Evolutionary conservation across 2,329 filamentous ascomycete species (phyloP).

Genomic region (Chalaropsis thielavioides): DNA sequence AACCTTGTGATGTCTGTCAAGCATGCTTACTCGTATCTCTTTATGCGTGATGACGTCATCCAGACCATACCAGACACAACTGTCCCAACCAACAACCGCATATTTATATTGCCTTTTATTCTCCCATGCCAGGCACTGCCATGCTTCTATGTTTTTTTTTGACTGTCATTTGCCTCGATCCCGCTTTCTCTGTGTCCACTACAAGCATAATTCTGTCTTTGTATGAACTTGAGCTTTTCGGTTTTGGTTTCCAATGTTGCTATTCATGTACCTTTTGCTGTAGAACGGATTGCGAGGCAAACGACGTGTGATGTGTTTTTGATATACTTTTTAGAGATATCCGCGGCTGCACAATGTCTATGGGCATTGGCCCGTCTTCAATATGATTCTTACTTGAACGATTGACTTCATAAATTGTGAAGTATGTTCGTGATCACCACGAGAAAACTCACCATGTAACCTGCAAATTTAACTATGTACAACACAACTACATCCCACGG

Average conservation of each 20-base stretch:
- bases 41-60: not conserved
- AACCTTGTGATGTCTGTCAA: not conserved
- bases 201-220: not conserved
- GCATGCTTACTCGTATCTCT: not conserved
- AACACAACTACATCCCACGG: not conserved
- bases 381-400: not conserved
- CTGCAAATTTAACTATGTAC: not conserved
- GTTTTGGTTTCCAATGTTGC: not conserved
- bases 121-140: not conserved
- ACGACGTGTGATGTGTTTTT: not conserved
- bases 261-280: not conserved
- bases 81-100: too few relatives aligned
- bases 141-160: not conserved
- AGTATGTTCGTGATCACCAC: not conserved
- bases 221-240: not conserved
- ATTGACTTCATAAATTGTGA: not conserved
- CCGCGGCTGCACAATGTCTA: not conserved
- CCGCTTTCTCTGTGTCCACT: not conserved
- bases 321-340: constrained; percentile 6
- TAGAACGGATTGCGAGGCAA: not conserved
- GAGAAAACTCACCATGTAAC: too few relatives aligned
- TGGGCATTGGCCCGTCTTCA: not conserved
- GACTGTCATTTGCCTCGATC: not conserved
- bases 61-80: not conserved
- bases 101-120: not conserved